Evolutionary conservation across 2,329 filamentous ascomycete genomes (phyloP).

Genomic region (Botryosphaeria agaves): DNA sequence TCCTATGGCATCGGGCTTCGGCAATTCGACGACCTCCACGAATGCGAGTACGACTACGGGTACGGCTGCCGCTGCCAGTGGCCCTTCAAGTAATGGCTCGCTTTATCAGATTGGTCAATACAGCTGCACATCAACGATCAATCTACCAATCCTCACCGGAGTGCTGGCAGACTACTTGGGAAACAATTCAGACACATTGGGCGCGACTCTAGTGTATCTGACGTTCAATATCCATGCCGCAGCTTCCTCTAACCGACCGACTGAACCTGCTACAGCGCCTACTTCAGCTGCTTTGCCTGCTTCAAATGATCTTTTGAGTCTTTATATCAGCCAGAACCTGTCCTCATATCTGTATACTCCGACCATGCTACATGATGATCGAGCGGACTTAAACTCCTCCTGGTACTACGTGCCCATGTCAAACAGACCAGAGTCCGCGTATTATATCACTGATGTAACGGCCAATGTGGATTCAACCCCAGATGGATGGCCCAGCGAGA

Average conservation of each 20-base stretch:
- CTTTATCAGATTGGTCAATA: slow-evolving; percentile 32
- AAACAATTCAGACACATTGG: slow-evolving; percentile 34
- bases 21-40: slow-evolving; percentile 1
- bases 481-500: slow-evolving; percentile 47
- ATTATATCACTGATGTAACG: slow-evolving; percentile 27
- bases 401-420: slow-evolving; percentile 33
- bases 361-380: slow-evolving; percentile 28
- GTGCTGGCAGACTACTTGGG: slow-evolving; percentile 36
- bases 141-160: slow-evolving; percentile 30
- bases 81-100: slow-evolving; percentile 11
- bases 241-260: slow-evolving; percentile 22
- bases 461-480: slow-evolving; percentile 25
- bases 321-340: slow-evolving; percentile 29
- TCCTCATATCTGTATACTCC: slow-evolving; percentile 38
- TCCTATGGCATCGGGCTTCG: background rate
- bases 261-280: slow-evolving; percentile 22
- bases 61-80: background rate
- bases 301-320: slow-evolving; percentile 25
- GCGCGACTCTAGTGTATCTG: slow-evolving; percentile 35
- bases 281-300: slow-evolving; percentile 26
- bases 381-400: slow-evolving; percentile 37
- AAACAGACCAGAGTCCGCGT: slow-evolving; percentile 31
- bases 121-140: slow-evolving; percentile 34
- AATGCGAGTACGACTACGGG: slow-evolving; percentile 1
- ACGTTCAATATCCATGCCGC: slow-evolving; percentile 44